phyloP scores from a whole-genome alignment of 345 rosid species.

The Cardamine resedifolia region DNA sequence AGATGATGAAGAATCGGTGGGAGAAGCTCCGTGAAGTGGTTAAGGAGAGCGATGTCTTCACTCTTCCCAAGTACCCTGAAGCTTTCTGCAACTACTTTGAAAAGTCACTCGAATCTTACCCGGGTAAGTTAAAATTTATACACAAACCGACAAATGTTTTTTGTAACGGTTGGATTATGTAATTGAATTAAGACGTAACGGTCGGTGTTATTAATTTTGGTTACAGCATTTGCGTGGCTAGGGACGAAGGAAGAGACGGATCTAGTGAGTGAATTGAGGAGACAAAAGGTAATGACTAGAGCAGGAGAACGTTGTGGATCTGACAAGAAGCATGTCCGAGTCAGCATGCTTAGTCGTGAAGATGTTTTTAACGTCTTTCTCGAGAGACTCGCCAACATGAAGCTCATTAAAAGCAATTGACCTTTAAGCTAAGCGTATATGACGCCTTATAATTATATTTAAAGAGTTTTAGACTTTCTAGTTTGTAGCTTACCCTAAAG shows the following conservation, averaged over 20 bases:
- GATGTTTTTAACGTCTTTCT: slow-evolving; percentile 55
- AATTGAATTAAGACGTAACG: slow-evolving; percentile 24
- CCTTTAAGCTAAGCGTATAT: background rate
- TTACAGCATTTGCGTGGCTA: slow-evolving; percentile 82
- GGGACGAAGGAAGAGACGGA: slow-evolving; percentile 57
- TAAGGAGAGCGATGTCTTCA: slow-evolving; percentile 45
- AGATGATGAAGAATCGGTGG: slow-evolving; percentile 67
- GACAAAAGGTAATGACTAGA: slow-evolving; percentile 51
- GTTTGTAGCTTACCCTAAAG: slow-evolving; percentile 5
- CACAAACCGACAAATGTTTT: background rate
- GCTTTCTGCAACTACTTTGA: slow-evolving; percentile 63
- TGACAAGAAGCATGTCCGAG: slow-evolving; percentile 47
- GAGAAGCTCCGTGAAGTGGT: slow-evolving; percentile 53
- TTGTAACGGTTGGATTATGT: slow-evolving; percentile 16
- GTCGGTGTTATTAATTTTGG: background rate
- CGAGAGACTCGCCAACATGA: slow-evolving; percentile 60
- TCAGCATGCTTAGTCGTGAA: slow-evolving; percentile 72
- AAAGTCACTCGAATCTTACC: slow-evolving; percentile 45
- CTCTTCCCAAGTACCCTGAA: slow-evolving; percentile 53
- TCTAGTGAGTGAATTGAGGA: slow-evolving; percentile 46
- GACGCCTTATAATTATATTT: background rate
- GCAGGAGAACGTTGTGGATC: slow-evolving; percentile 63
- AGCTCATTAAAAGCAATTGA: slow-evolving; percentile 29
- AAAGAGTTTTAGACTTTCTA: background rate
- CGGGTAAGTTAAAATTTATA: slow-evolving; percentile 46